Conservation (phyloP, 768 basidiomycete species). For the Boletus insuetus region DNA sequence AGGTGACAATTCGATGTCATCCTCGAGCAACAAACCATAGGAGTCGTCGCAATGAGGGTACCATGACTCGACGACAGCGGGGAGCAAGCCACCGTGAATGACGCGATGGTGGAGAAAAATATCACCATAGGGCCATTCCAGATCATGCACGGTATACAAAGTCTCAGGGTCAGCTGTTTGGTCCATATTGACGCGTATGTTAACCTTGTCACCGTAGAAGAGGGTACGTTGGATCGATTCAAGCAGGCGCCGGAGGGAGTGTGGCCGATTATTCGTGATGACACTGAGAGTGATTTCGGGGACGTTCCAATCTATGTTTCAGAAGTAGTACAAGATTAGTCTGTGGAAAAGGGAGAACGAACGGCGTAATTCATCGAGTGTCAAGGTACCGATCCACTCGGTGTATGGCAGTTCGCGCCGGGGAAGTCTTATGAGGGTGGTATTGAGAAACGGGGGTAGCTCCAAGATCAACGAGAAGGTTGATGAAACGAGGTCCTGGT, state of each 20-base stretch:
- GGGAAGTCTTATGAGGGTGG: constrained; percentile 44
- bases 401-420: constrained; percentile 47
- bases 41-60: constrained; percentile 71
- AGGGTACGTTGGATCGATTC: constrained; percentile 53
- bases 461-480: constrained; percentile 19
- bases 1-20: constrained; percentile 83
- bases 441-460: constrained; percentile 22
- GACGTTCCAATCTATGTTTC: constrained; percentile 63
- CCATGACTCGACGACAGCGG: constrained; percentile 88
- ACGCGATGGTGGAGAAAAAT: constrained; percentile 68
- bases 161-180: constrained; percentile 69
- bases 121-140: constrained; percentile 60
- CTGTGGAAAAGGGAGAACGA: constrained; percentile 13
- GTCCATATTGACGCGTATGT: constrained; percentile 71
- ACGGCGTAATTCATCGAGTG: constrained; percentile 44
- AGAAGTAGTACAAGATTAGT: constrained; percentile 1
- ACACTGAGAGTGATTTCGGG: constrained; percentile 69
- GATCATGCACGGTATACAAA: constrained; percentile 44
- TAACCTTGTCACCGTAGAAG: constrained; percentile 68
- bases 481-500: constrained; percentile 26
- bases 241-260: constrained; percentile 66
- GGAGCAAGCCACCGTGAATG: constrained; percentile 74
- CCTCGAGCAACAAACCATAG: constrained; percentile 80
- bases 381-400: constrained; percentile 62
- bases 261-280: constrained; percentile 74